Base-by-base conservation (phyloP, 345 rosid genomes). In the Eucalyptus marginata region DNA sequence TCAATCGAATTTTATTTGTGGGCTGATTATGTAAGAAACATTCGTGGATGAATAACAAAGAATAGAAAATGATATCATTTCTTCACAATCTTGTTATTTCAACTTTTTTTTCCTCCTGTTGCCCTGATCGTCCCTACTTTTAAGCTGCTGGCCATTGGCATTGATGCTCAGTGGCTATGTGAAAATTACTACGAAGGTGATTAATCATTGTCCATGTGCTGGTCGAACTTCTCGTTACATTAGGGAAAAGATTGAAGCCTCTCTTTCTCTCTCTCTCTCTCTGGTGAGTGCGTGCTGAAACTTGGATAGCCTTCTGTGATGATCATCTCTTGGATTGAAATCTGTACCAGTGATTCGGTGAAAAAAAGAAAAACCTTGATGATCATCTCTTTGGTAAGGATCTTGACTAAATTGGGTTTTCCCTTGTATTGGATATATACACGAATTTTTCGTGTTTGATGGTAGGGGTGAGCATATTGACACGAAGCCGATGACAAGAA, bases 281-380 rank as follows among this genome's bases (percentile, higher is more conserved):
- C 14, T 12, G 68, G 33, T 62, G n/a, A 62, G n/a, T 62, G 68
- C 68, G 68, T 29, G 68, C 31, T 62, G 68, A 62, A 62, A 62
- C 68, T 62, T 27, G 68, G 68, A 62, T 6, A 62, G 68, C 68
- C 17, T 62, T 62, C 33, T 59, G 33, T 62, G 3, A 27, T 29
- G 31, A 29, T 29, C 68, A 62, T 62, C 68, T 62, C 68, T 62
- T 62, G n/a, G 31, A 27, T 27, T 62, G 68, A 62, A 62, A 62
- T 29, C 68, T 62, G 31, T 29, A 0, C 16, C 0, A 62, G 68
- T 0, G 0, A 52, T 52, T 13, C n/a, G 33, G 33, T 22, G 29
- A 29, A 6, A 62, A 62, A 12, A 29, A 56, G 29, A 27, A 62
- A 13, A 62, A 27, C n/a, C n/a, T 59, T 11, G 31, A 59, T 59